These are phyloP conservation scores for Blastomyces parvus DNA, from an alignment of 2,329 filamentous ascomycete genomes.

Conservation along the genomic window DNA sequence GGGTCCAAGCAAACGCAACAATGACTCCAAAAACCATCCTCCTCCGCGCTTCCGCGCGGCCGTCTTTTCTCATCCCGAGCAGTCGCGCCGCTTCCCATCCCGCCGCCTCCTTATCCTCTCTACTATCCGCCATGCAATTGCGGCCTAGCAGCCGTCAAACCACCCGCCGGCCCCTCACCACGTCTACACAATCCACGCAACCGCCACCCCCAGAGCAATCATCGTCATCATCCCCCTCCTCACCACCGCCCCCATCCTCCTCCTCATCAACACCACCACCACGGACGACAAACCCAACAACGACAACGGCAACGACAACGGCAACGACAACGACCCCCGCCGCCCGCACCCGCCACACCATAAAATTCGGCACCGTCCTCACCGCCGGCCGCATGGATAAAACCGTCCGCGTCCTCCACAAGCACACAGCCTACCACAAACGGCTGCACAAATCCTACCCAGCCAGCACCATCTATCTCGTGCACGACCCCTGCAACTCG, in stretches of 20 bases:
- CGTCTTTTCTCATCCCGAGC: not conserved
- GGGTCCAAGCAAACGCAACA: not conserved
- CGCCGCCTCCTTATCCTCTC: not conserved
- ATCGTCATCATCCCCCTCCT: not conserved
- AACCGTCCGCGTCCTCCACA: constrained; percentile 31
- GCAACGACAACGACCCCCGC: not conserved
- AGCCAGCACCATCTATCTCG: constrained; percentile 26
- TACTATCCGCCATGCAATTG: constrained; percentile 1
- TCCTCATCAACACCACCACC: not conserved
- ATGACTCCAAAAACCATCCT: constrained; percentile 9
- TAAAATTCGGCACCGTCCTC: constrained; percentile 28
- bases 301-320: not conserved
- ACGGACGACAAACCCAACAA: not conserved
- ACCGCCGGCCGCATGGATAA: constrained; percentile 35
- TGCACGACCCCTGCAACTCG: constrained; percentile 34
- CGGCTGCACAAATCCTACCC: constrained; percentile 32
- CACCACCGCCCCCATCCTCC: not conserved
- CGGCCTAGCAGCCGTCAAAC: not conserved
- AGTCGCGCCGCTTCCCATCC: not conserved
- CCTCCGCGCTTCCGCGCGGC: not conserved
- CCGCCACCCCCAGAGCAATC: not conserved
- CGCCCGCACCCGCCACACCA: not conserved
- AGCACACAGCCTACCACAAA: constrained; percentile 28
- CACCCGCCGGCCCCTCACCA: not conserved
- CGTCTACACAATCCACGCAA: constrained; percentile 3